Conservation (phyloP, 140 eudicot genomes). For the Stevia rebaudiana region DNA sequence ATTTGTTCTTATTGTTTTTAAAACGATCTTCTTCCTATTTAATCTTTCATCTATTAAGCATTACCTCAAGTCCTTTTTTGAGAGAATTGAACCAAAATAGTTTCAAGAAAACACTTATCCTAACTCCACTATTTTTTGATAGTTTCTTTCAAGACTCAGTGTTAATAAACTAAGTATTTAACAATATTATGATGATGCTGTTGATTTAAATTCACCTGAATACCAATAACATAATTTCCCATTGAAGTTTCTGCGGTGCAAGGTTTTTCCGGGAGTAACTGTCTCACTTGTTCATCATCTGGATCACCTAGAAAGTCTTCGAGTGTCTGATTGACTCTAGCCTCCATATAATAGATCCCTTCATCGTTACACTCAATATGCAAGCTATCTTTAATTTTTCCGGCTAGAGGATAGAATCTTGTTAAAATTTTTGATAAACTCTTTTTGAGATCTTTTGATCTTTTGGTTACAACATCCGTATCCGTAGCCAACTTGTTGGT, state of each 20-base stretch:
- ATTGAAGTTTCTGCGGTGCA: background rate
- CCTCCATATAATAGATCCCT: constrained; percentile 20
- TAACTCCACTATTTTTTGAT: too few relatives aligned
- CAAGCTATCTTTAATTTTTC: constrained; percentile 14
- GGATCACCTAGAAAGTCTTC: constrained; percentile 18
- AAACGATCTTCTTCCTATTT: too few relatives aligned
- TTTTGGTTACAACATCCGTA: background rate
- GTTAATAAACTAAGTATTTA: background rate
- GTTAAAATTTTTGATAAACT: constrained; percentile 12
- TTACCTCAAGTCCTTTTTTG: too few relatives aligned
- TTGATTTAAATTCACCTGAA: constrained; percentile 6
- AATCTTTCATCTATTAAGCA: too few relatives aligned
- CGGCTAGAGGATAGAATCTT: constrained; percentile 31
- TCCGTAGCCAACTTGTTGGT: background rate
- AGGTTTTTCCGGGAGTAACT: background rate
- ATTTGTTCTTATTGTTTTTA: too few relatives aligned
- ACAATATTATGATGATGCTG: background rate
- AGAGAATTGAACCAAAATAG: too few relatives aligned
- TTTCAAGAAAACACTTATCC: too few relatives aligned
- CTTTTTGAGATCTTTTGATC: constrained; percentile 11
- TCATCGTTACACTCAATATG: constrained; percentile 27
- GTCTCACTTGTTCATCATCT: constrained; percentile 3
- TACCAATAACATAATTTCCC: constrained; percentile 10
- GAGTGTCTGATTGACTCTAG: constrained; percentile 17
- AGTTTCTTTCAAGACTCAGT: background rate